Evolutionary conservation across 2,329 filamentous ascomycete genomes (phyloP).

Genomic region (Cladophialophora immunda): DNA sequence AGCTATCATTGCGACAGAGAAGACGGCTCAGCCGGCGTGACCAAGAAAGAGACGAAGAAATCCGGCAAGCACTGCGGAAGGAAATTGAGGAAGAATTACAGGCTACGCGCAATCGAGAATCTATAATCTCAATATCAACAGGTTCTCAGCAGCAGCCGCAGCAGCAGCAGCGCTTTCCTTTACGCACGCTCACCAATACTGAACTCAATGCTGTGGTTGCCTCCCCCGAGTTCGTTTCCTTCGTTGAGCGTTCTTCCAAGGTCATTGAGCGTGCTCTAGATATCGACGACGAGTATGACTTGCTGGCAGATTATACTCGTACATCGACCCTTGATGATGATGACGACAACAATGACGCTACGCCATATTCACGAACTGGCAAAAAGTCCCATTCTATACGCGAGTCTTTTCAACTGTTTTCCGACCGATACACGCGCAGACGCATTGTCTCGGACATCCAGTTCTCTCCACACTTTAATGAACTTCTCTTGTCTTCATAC

Average conservation of each 20-base stretch:
- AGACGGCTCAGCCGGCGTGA: slow-evolving; percentile 82
- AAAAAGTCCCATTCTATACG: slow-evolving; percentile 57
- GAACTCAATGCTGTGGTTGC: slow-evolving; percentile 90
- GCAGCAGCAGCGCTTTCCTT: slow-evolving; percentile 71
- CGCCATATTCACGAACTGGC: slow-evolving; percentile 35
- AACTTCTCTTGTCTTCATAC: slow-evolving; percentile 91
- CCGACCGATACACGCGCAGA: slow-evolving; percentile 96
- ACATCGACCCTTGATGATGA: slow-evolving; percentile 70
- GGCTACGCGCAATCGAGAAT: slow-evolving; percentile 61
- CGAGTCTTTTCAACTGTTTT: slow-evolving; percentile 91
- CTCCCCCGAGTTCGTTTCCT: slow-evolving; percentile 92
- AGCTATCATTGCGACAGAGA: slow-evolving; percentile 65
- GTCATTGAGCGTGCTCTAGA: slow-evolving; percentile 95
- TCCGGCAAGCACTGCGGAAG: slow-evolving; percentile 81
- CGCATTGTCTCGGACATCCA: slow-evolving; percentile 95
- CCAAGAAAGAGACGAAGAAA: slow-evolving; percentile 84
- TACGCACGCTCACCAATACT: slow-evolving; percentile 80
- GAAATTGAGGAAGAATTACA: slow-evolving; percentile 94
- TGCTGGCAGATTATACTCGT: slow-evolving; percentile 91
- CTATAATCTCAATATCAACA: slow-evolving; percentile 51
- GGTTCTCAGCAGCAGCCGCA: slow-evolving; percentile 54
- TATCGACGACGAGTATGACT: slow-evolving; percentile 87
- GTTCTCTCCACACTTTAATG: slow-evolving; percentile 89
- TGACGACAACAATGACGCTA: slow-evolving; percentile 75
- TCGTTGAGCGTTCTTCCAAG: slow-evolving; percentile 94